These are phyloP conservation scores for Cercis canadensis DNA, from an alignment of 306 rosid genomes.

Conservation along the genomic window DNA sequence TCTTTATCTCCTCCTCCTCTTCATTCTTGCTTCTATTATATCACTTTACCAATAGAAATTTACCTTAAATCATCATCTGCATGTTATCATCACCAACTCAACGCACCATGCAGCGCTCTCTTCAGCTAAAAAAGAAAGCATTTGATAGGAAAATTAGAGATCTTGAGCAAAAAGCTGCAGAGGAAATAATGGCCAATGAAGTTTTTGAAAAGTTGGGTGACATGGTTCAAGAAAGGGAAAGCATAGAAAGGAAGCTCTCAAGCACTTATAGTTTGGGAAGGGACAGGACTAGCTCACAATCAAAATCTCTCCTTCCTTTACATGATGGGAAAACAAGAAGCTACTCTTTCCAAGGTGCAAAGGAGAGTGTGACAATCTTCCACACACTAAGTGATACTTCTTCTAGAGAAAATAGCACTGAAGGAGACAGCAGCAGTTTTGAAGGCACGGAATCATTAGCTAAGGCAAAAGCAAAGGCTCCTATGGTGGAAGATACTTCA, in stretches of 20 bases:
- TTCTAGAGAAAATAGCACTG: conserved; percentile 47
- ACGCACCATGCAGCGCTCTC: conserved; percentile 58
- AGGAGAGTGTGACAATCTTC: conserved; percentile 40
- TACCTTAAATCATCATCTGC: not conserved
- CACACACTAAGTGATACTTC: conserved; percentile 60
- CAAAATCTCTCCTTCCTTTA: conserved; percentile 65
- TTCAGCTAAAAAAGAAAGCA: conserved; percentile 64
- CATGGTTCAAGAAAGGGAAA: conserved; percentile 55
- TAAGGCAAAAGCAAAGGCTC: conserved; percentile 39
- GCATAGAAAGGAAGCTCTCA: conserved; percentile 68
- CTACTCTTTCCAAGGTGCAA: conserved; percentile 51
- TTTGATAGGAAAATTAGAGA: conserved; percentile 60
- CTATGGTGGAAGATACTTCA: conserved; percentile 34
- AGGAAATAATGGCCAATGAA: conserved; percentile 48
- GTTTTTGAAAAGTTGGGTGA: conserved; percentile 47
- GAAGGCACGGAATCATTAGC: conserved; percentile 39
- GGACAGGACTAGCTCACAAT: conserved; percentile 41
- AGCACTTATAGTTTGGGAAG: conserved; percentile 72
- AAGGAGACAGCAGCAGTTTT: conserved; percentile 41
- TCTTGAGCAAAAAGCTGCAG: conserved; percentile 53
- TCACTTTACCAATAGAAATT: not conserved
- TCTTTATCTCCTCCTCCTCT: not conserved
- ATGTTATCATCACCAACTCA: not conserved
- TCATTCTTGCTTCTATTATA: not conserved
- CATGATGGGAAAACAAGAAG: conserved; percentile 46